Base-by-base conservation (phyloP, 2,329 filamentous ascomycete genomes). In the Colletotrichum tabaci region DNA sequence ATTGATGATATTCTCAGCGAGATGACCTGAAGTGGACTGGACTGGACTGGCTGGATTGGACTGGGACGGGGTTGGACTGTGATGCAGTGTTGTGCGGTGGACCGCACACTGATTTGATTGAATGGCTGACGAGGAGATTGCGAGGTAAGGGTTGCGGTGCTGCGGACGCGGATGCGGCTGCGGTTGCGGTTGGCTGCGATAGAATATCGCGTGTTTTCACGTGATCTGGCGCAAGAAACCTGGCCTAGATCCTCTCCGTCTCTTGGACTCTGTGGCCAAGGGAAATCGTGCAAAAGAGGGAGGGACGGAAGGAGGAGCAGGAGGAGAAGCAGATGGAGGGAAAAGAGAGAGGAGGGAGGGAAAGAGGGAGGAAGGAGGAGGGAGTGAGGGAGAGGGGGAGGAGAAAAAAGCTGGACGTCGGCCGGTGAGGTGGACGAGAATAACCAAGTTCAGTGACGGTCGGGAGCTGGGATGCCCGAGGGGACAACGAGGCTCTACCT, bases 121-220 rank as follows among this genome's bases (percentile, higher is more conserved):
- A 56, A 40, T 42, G 53, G 23, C 53, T 38, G 15, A 16, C 16
- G 40, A 13, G 35, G 53, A 18, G 35, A 16, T 23, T 42, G 35
- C 35, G 2, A 35, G 35, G 8, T 35, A 10, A 35, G 35, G 35
- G 35, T 35, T 35, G 35, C 9, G 35, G 35, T 35, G 35, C 35
- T 35, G 35, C 9, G 7, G 35, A 35, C 23, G 35, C 53, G 12
- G 18, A 42, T 26, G 46, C 58, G 38, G 44, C 38, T 67, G 42
- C 53, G 21, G 9, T 23, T 40, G 40, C 55, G 42, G 44, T 55
- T 62, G 42, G 56, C 40, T 46, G 64, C 38, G 26, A 63, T 13
- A 23, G 42, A 55, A n/a, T 67, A 71, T 71, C 68, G 68, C 68
- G 64, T 71, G 23, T 62, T 58, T 26, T 23, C 64, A 71, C 68